These are phyloP conservation scores for Pezicula neosporulosa DNA, from an alignment of 2,329 filamentous ascomycete genomes.

Conservation along the genomic window DNA sequence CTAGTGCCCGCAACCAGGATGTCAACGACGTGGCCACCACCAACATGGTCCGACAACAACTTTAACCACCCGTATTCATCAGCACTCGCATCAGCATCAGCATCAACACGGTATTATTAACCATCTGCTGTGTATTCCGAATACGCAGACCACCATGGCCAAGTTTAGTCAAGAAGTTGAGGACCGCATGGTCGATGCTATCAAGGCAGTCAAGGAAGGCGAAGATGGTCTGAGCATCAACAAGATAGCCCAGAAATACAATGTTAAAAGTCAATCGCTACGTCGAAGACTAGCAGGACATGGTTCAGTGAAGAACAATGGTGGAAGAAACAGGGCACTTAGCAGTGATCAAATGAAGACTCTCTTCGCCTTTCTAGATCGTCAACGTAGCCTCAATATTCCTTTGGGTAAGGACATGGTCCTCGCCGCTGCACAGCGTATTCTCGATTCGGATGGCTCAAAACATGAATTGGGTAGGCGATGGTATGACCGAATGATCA, in stretches of 20 bases:
- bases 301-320: background rate
- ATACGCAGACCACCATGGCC: background rate
- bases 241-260: background rate
- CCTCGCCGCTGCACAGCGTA: background rate
- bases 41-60: background rate
- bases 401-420: background rate
- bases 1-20: background rate
- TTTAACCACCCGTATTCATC: background rate
- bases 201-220: background rate
- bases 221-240: background rate
- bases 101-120: background rate
- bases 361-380: background rate
- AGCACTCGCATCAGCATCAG: background rate
- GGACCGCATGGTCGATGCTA: background rate
- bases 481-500: background rate
- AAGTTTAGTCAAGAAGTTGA: background rate
- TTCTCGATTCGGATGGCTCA: background rate
- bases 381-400: background rate
- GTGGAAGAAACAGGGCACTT: background rate
- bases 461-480: background rate
- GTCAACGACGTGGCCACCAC: background rate
- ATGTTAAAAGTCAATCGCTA: background rate
- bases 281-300: background rate
- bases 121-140: background rate
- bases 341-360: background rate